Percentiles rank a stretch among this genome's conserved stretches.
phyloP scores from a whole-genome alignment of 75 land plant genomes.

The Larix kaempferi region DNA sequence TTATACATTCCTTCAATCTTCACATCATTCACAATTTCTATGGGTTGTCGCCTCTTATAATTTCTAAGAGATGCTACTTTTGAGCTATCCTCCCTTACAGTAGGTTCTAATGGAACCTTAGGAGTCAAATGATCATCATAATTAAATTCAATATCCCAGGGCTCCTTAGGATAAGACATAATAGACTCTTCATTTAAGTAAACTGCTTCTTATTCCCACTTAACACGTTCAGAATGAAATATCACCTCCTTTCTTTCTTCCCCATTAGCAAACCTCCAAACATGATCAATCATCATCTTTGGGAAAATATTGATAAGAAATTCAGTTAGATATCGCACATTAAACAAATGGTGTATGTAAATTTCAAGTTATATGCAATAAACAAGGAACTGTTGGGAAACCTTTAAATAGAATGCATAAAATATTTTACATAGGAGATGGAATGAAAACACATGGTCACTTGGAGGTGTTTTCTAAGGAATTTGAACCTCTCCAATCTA shows the following conservation, averaged over 20 bases:
- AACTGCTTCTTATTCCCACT: constrained; percentile 59
- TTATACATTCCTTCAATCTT: not conserved
- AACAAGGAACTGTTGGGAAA: not conserved
- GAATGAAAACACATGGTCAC: constrained; percentile 23
- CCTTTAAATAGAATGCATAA: not conserved
- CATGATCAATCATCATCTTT: constrained; percentile 42
- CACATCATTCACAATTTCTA: not conserved
- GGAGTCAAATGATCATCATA: constrained; percentile 87
- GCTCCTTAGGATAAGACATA: constrained; percentile 74
- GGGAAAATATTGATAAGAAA: constrained; percentile 20
- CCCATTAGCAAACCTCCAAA: constrained; percentile 67
- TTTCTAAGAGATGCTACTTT: constrained; percentile 13
- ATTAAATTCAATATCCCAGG: constrained; percentile 77
- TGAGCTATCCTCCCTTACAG: constrained; percentile 24
- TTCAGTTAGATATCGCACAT: not conserved
- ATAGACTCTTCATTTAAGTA: constrained; percentile 41
- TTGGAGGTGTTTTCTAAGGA: constrained; percentile 60
- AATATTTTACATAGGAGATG: constrained; percentile 1
- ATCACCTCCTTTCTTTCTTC: constrained; percentile 82
- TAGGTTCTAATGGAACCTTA: constrained; percentile 61
- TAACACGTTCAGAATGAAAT: constrained; percentile 58
- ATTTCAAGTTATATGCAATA: not conserved
- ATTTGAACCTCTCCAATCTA: constrained; percentile 32
- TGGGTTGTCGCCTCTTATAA: not conserved
- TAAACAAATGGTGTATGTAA: not conserved